Evolutionary conservation across 139 green algal genomes (phyloP), one percentile per base, ranked within the genome.

Genomic region (Monoraphidium neglectum): DNA sequence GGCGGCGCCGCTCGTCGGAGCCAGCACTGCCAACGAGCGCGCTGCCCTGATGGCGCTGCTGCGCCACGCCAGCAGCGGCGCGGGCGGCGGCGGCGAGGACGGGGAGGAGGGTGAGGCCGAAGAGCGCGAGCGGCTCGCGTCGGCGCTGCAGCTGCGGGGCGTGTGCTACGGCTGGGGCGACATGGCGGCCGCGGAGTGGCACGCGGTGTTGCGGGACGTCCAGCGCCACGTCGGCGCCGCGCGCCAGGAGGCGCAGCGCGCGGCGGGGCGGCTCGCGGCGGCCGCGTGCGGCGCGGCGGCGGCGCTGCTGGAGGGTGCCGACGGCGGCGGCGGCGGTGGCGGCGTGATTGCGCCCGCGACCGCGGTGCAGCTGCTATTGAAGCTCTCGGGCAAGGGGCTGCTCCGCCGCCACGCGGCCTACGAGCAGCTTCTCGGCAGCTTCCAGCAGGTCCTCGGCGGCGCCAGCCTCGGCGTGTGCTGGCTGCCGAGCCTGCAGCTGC

Each of bases 121-220:
- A 5, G 61, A 67, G 49, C 73, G 65, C 47, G 40, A 72, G 46
- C 36, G 64, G 36, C 36, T 79, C 32, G 33, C 40, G 5, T 73
- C 61, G 26, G 49, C n/a, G 73, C 47, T 89, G 65, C 33, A 76
- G 37, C 64, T 76, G 36, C 56, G 70, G 24, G 79, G 77, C 6
- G 72, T 82, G 30, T 23, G 66, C 23, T 88, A 88, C 61, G 40
- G 68, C 72, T 84, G 78, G 78, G 26, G 21, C 6, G 76, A 62
- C 30, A 76, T 88, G 61, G 76, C 63, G 2, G 54, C 80, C 54
- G 51, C 76, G 24, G 83, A 88, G n/a, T 88, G 83, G 83, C 65
- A 77, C 21, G 74, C 79, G 0, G 51, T 85, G 49, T 71, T 88
- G 51, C 67, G 75, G 16, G 72, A 77, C 35, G 49, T 43, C 21